A percentile compares a stretch with the other conserved stretches of the same genome.
These are phyloP conservation scores for Fomitopsis serialis DNA, from an alignment of 768 basidiomycete genomes.

Conservation along the genomic window DNA sequence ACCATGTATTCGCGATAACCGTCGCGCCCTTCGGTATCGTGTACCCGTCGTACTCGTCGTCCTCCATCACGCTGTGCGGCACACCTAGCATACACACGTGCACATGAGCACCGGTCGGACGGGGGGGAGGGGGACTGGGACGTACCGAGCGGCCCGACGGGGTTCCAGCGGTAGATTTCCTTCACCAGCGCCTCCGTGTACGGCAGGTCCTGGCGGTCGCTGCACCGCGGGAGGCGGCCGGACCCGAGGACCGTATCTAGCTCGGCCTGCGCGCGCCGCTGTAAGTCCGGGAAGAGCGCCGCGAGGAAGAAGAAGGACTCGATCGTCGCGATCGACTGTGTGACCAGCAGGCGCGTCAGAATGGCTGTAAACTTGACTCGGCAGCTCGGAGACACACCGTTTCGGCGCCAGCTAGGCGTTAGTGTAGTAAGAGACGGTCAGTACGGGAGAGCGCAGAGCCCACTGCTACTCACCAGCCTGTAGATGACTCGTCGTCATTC, in stretches of 20 bases:
- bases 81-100: neutral
- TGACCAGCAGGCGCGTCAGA: too few relatives aligned
- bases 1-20: slow-evolving; percentile 6
- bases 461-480: slow-evolving; percentile 11
- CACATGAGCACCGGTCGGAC: neutral
- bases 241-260: slow-evolving; percentile 19
- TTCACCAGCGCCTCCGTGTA: slow-evolving; percentile 16
- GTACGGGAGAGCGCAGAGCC: neutral
- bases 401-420: slow-evolving; percentile 11
- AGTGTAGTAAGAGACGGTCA: neutral
- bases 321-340: neutral
- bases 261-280: slow-evolving; percentile 21
- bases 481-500: slow-evolving; percentile 9
- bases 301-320: slow-evolving; percentile 24
- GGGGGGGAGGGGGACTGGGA: neutral
- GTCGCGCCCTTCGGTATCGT: slow-evolving; percentile 24
- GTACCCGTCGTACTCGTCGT: slow-evolving; percentile 27
- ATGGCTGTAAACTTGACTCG: too few relatives aligned
- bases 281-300: slow-evolving; percentile 24
- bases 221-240: neutral
- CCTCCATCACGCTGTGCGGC: slow-evolving; percentile 21
- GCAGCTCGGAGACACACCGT: slow-evolving; percentile 3
- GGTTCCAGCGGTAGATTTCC: slow-evolving; percentile 20
- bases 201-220: slow-evolving; percentile 1
- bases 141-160: slow-evolving; percentile 20